Conservation (phyloP, 495 filamentous ascomycete species). For the Talaromyces stipitatus region DNA sequence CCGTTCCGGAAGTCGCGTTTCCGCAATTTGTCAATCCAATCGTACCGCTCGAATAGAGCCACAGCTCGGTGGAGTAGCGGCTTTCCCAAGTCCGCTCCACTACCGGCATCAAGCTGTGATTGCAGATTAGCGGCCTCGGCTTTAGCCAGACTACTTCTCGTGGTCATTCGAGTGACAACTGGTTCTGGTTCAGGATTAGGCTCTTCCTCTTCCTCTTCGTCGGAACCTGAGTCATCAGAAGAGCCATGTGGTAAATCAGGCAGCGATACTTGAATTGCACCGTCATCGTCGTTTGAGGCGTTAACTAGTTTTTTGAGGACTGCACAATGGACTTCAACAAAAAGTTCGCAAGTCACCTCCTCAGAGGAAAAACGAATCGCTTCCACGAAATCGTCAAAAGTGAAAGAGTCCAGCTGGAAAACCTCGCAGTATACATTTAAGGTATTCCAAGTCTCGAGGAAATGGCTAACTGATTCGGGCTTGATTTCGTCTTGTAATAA, state of each 20-base stretch:
- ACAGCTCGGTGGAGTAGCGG: constrained; percentile 62
- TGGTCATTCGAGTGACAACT: constrained; percentile 60
- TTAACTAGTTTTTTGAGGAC: constrained; percentile 82
- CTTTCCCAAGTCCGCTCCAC: constrained; percentile 22
- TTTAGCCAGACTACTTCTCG: constrained; percentile 77
- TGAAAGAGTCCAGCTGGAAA: constrained; percentile 90
- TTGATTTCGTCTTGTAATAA: constrained; percentile 52
- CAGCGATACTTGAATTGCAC: constrained; percentile 68
- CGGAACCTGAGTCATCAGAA: constrained; percentile 51
- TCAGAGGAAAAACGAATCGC: constrained; percentile 73
- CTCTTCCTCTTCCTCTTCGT: constrained; percentile 42
- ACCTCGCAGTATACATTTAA: constrained; percentile 94
- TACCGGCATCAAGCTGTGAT: constrained; percentile 37
- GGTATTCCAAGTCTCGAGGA: constrained; percentile 91
- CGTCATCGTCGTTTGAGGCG: constrained; percentile 59
- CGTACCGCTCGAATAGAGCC: constrained; percentile 58
- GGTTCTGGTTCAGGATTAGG: constrained; percentile 55
- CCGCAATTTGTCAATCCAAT: constrained; percentile 77
- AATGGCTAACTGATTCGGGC: constrained; percentile 69
- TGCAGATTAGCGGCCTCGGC: constrained; percentile 59
- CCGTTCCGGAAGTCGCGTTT: constrained; percentile 84
- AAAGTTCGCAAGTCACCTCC: constrained; percentile 75
- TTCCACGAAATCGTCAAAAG: constrained; percentile 92
- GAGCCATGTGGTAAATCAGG: constrained; percentile 67
- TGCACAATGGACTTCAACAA: constrained; percentile 86